Evolutionary conservation across 2,329 filamentous ascomycete species (phyloP).

Genomic region (Curvularia sp.): DNA sequence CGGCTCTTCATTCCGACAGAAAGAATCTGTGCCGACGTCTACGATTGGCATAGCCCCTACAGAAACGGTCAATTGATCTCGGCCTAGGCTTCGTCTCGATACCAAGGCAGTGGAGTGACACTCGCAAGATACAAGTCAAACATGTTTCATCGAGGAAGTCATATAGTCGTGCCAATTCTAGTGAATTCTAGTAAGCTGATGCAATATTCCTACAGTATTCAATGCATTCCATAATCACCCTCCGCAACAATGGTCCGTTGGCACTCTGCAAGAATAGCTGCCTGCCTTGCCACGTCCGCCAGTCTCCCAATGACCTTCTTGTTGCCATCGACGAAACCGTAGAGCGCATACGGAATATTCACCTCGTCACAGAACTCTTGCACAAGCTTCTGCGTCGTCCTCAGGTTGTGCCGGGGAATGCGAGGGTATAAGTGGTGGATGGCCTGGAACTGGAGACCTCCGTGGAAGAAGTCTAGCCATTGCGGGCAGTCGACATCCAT

Average conservation of each 20-base stretch:
- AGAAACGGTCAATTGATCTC: neutral
- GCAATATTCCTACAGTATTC: neutral
- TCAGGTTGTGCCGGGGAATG: conserved; percentile 71
- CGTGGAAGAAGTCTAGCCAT: conserved; percentile 76
- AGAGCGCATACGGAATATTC: conserved; percentile 66
- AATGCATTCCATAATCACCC: conserved; percentile 42
- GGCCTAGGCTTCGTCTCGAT: neutral
- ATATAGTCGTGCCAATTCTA: neutral
- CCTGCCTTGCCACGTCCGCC: conserved; percentile 67
- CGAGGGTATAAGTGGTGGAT: conserved; percentile 74
- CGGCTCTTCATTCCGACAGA: conserved; percentile 11
- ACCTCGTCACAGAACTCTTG: conserved; percentile 70
- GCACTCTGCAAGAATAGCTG: conserved; percentile 65
- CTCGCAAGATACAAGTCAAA: neutral
- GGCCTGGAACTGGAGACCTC: conserved; percentile 75
- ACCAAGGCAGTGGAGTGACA: neutral
- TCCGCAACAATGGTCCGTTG: conserved; percentile 51
- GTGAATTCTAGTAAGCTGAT: neutral
- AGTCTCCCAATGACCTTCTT: conserved; percentile 62
- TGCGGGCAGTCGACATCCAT: conserved; percentile 76
- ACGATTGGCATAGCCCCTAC: neutral
- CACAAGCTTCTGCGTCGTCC: conserved; percentile 65
- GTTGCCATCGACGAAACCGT: conserved; percentile 69
- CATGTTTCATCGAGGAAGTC: neutral
- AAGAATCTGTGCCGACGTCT: conserved; percentile 4